Conservation (phyloP, 306 rosid genomes). For the Lotus japonicus region DNA sequence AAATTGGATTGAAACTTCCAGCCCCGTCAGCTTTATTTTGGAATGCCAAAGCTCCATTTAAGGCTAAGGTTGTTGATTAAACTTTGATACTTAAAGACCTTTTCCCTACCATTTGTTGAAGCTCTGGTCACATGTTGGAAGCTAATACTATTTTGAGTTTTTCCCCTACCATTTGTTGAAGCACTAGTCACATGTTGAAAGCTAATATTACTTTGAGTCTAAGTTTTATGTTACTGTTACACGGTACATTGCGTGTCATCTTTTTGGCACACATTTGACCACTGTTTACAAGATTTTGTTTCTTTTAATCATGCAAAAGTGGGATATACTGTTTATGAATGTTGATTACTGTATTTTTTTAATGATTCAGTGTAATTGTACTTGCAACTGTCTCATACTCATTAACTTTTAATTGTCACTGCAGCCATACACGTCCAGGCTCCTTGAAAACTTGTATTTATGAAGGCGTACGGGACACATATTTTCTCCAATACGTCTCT, state of each 20-base stretch:
- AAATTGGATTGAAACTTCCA: background rate
- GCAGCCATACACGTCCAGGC: constrained; percentile 77
- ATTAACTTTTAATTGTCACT: no score
- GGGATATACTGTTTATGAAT: constrained; percentile 7
- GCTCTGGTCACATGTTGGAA: no score
- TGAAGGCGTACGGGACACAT: constrained; percentile 71
- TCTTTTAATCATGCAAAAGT: constrained; percentile 1
- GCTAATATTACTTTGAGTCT: background rate
- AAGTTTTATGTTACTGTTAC: background rate
- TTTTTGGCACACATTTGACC: background rate
- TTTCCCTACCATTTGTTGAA: no score
- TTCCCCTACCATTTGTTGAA: background rate
- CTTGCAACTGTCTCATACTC: constrained; percentile 31
- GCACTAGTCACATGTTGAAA: background rate
- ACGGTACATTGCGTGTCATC: background rate
- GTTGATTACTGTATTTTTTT: background rate
- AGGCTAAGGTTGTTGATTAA: background rate
- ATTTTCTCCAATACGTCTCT: constrained; percentile 49
- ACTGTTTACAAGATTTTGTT: background rate
- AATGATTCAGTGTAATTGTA: constrained; percentile 3
- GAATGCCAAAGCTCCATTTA: background rate
- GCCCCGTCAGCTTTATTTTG: background rate
- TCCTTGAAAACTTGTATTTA: constrained; percentile 72
- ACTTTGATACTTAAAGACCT: constrained; percentile 1
- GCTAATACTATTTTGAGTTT: no score